phyloP scores from a whole-genome alignment of 2,329 filamentous ascomycete genomes.

The Calonectria pauciramosa region DNA sequence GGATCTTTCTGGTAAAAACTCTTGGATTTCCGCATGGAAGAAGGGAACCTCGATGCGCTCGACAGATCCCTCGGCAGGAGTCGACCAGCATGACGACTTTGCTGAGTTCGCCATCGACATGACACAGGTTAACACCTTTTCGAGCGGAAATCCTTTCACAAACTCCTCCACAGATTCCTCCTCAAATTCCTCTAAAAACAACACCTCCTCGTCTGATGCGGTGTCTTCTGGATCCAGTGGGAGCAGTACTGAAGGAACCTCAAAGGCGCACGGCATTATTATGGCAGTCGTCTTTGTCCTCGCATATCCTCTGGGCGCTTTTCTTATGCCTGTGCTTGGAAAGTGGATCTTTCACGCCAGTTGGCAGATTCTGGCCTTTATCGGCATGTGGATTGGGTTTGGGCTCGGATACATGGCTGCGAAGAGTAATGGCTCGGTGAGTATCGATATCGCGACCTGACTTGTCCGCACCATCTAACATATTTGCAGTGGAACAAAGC shows the following conservation, averaged over 20 bases:
- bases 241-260: neutral
- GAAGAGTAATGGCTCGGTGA: constrained; percentile 56
- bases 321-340: constrained; percentile 71
- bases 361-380: constrained; percentile 67
- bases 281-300: constrained; percentile 71
- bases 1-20: constrained; percentile 54
- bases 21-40: constrained; percentile 70
- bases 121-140: constrained; percentile 57
- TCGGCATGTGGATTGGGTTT: constrained; percentile 72
- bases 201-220: neutral
- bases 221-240: neutral
- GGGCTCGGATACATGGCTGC: constrained; percentile 68
- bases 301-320: constrained; percentile 71
- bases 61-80: constrained; percentile 53
- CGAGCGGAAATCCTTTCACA: constrained; percentile 67
- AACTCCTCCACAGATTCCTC: too few species aligned
- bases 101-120: constrained; percentile 63
- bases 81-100: constrained; percentile 62
- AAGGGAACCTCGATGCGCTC: constrained; percentile 61
- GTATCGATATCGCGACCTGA: constrained; percentile 36
- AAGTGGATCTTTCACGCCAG: constrained; percentile 69
- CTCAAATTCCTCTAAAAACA: neutral
- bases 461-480: constrained; percentile 28
- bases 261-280: constrained; percentile 65
- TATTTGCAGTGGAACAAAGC: constrained; percentile 63